Evolutionary conservation across 495 filamentous ascomycete species (phyloP), one percentile per base, ranked within the genome.

Genomic region (Penicillium angulare): DNA sequence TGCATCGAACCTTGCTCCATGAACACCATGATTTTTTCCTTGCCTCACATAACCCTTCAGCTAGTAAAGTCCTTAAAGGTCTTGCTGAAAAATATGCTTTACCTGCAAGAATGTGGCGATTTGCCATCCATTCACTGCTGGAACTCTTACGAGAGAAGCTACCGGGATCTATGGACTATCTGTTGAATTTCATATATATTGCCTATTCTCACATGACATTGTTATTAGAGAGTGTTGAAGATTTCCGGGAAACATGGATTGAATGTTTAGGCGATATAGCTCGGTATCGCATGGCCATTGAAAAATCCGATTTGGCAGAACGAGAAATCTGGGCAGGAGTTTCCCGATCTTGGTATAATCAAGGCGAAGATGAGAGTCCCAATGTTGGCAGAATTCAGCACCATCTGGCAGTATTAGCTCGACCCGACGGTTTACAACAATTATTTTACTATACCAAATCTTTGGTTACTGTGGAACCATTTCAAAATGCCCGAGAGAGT

Each of bases 211-310:
- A 89, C 81, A 85, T 92, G 78, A 84, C 86, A 0, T 64, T 93
- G 3, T 71, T 93, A 0, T 79, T 86, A 47, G 89, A 92, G 60
- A 90, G 86, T 0, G 86, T 91, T 0, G 79, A 85, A 3, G 69
- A 77, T 0, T 95, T 92, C 57, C 79, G 86, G 52, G 87, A 91
- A 39, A 95, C 87, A 0, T 96, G 92, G 91, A 87, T 95, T 20
- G 91, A 96, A 55, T 95, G 89, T 57, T 73, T 96, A 0, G 90
- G 90, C 0, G 89, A 93, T 63, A 66, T 93, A 3, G 86, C 81
- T 0, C 67, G 84, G 24, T 88, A 87, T 45, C 72, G 84, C 0
- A 91, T 92, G 87, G 87, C 87, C 1, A 84, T 92, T 22, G 87
- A 92, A 60, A 85, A 90, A 42, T 76, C 80, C 27, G 83, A 90